These are phyloP conservation scores for Blastobotrys muscicola DNA, from an alignment of 805 yeast species.

Conservation along the genomic window DNA sequence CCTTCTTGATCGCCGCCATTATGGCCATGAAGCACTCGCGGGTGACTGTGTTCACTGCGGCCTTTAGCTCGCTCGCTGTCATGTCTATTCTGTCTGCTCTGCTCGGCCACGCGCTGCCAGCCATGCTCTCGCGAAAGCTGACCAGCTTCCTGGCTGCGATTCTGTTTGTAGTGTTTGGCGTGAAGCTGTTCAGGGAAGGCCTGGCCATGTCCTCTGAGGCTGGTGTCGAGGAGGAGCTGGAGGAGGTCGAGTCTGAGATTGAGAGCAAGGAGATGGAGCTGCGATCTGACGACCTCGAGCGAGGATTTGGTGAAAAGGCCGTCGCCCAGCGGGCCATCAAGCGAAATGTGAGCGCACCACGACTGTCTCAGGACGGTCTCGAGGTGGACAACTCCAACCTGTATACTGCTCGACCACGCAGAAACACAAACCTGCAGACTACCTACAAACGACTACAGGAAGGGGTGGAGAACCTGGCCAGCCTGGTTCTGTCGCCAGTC, in stretches of 20 bases:
- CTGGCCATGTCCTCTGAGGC: conserved; percentile 60
- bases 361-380: conserved; percentile 25
- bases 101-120: conserved; percentile 85
- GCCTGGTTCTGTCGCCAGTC: conserved; percentile 67
- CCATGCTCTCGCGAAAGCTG: conserved; percentile 65
- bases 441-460: conserved; percentile 16
- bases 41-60: conserved; percentile 76
- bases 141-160: conserved; percentile 77
- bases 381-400: conserved; percentile 15
- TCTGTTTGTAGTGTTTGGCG: conserved; percentile 75
- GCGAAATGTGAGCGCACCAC: conserved; percentile 17
- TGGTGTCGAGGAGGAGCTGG: conserved; percentile 91
- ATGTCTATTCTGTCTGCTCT: conserved; percentile 90
- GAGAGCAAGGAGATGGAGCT: conserved; percentile 49
- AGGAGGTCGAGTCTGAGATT: conserved; percentile 93
- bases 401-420: conserved; percentile 12
- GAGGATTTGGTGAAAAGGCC: conserved; percentile 18
- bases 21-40: conserved; percentile 96
- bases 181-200: conserved; percentile 71
- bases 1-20: conserved; percentile 90
- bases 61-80: conserved; percentile 71
- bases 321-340: conserved; percentile 8
- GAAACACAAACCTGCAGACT: conserved; percentile 14
- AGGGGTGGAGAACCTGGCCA: conserved; percentile 45
- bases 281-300: conserved; percentile 49